Conservation (phyloP, 257 asterid species). For the Fraxinus anomala region DNA sequence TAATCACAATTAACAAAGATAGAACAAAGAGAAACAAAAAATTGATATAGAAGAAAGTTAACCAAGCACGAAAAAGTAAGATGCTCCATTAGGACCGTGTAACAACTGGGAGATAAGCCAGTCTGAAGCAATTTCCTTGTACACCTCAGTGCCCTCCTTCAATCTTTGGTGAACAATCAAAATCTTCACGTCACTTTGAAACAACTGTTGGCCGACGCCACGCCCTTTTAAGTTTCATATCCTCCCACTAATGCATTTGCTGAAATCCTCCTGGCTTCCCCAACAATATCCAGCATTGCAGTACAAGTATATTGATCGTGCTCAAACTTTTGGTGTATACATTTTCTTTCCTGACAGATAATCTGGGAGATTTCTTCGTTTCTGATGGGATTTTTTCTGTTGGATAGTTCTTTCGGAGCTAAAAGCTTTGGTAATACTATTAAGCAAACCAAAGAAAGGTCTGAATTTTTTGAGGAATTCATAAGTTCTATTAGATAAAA, state of each 20-base stretch:
- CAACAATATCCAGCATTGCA: constrained; percentile 90
- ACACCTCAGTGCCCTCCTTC: constrained; percentile 60
- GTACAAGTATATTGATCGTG: constrained; percentile 90
- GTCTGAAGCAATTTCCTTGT: constrained; percentile 76
- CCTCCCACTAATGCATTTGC: too few species aligned
- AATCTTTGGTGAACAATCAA: constrained; percentile 61
- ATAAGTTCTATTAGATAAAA: constrained; percentile 27
- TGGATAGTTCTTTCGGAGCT: constrained; percentile 26
- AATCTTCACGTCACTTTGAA: not conserved
- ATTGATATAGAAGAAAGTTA: not conserved
- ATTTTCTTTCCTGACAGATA: constrained; percentile 33
- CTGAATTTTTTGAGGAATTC: constrained; percentile 38
- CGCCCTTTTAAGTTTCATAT: too few species aligned
- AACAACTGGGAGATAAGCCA: constrained; percentile 70
- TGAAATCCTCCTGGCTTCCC: constrained; percentile 58
- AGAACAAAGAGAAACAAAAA: constrained; percentile 10
- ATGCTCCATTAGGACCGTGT: constrained; percentile 79
- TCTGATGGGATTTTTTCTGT: constrained; percentile 34
- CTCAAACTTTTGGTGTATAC: constrained; percentile 54
- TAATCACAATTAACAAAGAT: constrained; percentile 3
- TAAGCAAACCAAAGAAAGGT: constrained; percentile 25
- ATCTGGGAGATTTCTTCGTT: constrained; percentile 27
- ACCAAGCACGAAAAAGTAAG: constrained; percentile 55
- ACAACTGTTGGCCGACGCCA: too few species aligned
- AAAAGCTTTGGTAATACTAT: constrained; percentile 27